Evolutionary conservation across 2,329 filamentous ascomycete species (phyloP).

Genomic region (Chrysoporthe austroafricana): DNA sequence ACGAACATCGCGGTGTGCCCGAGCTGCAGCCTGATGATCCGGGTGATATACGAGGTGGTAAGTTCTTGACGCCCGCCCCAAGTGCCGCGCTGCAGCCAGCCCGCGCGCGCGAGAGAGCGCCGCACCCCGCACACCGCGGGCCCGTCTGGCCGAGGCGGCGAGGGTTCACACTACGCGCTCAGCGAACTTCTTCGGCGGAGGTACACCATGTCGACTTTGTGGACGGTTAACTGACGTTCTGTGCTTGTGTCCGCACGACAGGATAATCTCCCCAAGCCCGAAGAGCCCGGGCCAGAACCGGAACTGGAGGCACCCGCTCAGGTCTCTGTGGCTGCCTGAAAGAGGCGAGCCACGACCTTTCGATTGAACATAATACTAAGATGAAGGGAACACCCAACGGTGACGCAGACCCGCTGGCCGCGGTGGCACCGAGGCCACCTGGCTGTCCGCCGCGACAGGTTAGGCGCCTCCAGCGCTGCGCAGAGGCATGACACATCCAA

Average conservation of each 20-base stretch:
- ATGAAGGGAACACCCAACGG: not conserved
- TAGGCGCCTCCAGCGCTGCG: not conserved
- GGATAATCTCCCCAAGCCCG: constrained; percentile 51
- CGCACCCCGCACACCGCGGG: too few species aligned
- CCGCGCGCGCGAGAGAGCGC: too few species aligned
- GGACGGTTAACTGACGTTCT: constrained; percentile 9
- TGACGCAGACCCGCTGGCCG: not conserved
- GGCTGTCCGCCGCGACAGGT: constrained; percentile 7
- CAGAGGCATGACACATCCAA: not conserved
- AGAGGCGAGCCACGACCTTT: not conserved
- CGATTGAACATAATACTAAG: not conserved
- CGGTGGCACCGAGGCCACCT: not conserved
- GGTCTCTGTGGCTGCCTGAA: constrained; percentile 47
- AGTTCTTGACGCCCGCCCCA: constrained; percentile 35
- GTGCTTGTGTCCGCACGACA: constrained; percentile 30
- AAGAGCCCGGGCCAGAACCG: constrained; percentile 39
- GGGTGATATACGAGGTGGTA: constrained; percentile 89
- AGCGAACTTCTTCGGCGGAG: not conserved
- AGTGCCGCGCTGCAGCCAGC: not conserved
- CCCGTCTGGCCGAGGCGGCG: too few species aligned
- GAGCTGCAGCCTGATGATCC: constrained; percentile 95
- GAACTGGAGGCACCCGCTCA: constrained; percentile 40
- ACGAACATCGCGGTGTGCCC: constrained; percentile 93
- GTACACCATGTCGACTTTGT: not conserved
- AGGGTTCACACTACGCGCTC: too few species aligned